Percentiles rank a stretch among this genome's conserved stretches.
Conservation (phyloP, 2,329 filamentous ascomycete genomes). For the Alternaria ethzedia region DNA sequence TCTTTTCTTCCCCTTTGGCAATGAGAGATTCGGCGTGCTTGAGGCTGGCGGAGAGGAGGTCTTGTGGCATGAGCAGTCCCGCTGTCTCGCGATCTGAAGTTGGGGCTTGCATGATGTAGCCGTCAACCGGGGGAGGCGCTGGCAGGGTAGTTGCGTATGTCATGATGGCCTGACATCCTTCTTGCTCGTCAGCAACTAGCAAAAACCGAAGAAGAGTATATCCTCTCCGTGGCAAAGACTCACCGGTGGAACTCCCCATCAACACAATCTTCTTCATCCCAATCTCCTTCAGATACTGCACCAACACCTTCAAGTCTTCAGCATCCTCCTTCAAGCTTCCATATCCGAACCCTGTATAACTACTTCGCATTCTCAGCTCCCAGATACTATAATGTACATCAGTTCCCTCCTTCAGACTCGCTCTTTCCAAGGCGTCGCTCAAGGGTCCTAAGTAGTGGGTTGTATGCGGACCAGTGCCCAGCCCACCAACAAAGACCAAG, state of each 20-base stretch:
- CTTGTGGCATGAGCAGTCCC: slow-evolving; percentile 16
- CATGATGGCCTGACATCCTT: slow-evolving; percentile 21
- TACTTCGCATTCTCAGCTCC: slow-evolving; percentile 28
- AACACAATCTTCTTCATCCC: not conserved
- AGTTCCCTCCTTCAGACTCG: not conserved
- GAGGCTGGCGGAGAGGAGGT: slow-evolving; percentile 7
- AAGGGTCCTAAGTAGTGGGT: slow-evolving; percentile 3
- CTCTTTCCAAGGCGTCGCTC: not conserved
- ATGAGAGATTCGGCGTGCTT: slow-evolving; percentile 13
- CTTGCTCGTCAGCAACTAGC: not conserved
- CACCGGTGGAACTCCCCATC: slow-evolving; percentile 1
- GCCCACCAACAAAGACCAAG: slow-evolving; percentile 22
- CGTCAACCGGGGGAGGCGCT: slow-evolving; percentile 1
- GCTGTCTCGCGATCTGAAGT: slow-evolving; percentile 26
- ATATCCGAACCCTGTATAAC: slow-evolving; percentile 25
- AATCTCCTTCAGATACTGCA: slow-evolving; percentile 12
- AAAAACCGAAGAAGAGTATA: not conserved
- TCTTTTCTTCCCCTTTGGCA: slow-evolving; percentile 2
- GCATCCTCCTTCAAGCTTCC: slow-evolving; percentile 24
- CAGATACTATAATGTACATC: slow-evolving; percentile 16
- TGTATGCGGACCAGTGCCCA: slow-evolving; percentile 24
- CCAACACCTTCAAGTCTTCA: slow-evolving; percentile 19
- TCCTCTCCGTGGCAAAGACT: no score
- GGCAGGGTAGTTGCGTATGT: slow-evolving; percentile 9
- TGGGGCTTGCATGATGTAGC: slow-evolving; percentile 23